Evolutionary conservation across 306 rosid species (phyloP).

Genomic region (Cucurbita pepo): DNA sequence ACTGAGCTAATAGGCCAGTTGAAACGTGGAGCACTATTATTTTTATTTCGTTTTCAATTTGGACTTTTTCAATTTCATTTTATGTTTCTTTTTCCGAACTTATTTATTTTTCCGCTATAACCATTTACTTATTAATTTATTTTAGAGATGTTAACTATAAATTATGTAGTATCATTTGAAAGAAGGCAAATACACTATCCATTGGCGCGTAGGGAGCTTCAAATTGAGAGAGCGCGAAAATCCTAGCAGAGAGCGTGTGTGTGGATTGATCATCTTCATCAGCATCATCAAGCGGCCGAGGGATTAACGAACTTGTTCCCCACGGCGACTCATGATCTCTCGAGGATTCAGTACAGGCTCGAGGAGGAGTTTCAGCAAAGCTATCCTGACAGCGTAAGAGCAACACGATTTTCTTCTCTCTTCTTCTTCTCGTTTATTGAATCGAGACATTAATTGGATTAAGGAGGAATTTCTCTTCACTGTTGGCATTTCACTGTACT

Average conservation of each 20-base stretch:
- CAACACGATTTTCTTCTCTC: neutral
- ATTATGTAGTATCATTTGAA: neutral
- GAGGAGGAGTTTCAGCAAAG: slow-evolving; percentile 64
- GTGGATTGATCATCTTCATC: slow-evolving; percentile 19
- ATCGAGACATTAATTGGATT: neutral
- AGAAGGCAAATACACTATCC: too few species aligned
- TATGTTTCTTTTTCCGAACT: too few species aligned
- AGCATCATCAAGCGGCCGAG: slow-evolving; percentile 58
- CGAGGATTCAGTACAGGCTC: slow-evolving; percentile 39
- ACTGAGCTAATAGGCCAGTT: neutral
- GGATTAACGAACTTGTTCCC: slow-evolving; percentile 51
- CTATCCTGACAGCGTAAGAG: slow-evolving; percentile 58
- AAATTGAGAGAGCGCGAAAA: slow-evolving; percentile 3
- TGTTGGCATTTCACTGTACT: neutral
- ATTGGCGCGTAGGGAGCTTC: slow-evolving; percentile 2
- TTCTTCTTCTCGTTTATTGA: neutral
- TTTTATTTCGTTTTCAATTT: too few species aligned
- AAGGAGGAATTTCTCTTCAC: neutral
- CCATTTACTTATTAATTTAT: too few species aligned
- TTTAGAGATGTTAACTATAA: too few species aligned
- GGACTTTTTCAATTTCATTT: too few species aligned
- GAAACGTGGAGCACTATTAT: too few species aligned
- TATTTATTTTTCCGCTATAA: too few species aligned
- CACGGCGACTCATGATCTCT: slow-evolving; percentile 69
- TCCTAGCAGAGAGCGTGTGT: slow-evolving; percentile 13